Evolutionary conservation across 2,329 filamentous ascomycete genomes (phyloP), one percentile per base, ranked within the genome.

Genomic region (Aureobasidium sp.): DNA sequence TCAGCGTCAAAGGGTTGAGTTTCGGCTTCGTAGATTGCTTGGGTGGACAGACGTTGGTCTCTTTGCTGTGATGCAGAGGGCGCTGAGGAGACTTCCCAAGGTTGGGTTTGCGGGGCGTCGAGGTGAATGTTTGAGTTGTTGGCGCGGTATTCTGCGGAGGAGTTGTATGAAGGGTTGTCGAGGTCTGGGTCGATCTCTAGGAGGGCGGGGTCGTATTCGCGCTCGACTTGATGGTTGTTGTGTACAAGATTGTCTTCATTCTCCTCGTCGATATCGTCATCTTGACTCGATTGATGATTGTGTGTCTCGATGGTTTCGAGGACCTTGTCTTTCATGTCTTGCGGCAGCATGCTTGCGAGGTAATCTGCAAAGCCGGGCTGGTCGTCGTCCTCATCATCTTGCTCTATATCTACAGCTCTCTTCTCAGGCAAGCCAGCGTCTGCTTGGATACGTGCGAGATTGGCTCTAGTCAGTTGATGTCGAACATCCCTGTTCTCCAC

Each of bases 381-480:
- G 52, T 73, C 70, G 11, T 71, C 56, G 11, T 65, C 63, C 15
- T 70, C 65, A 20, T 72, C 70, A 49, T 74, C 71, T 60, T 65
- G 61, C 1, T 64, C 65, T 14, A 74, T 53, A 56, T 74, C 72
- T 0, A 62, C 22, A 5, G 65, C 72, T 48, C 72, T 65, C 3
- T 64, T 47, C n/a, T 63, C 44, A 2, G 42, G 17, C 17, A 27
- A 45, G 29, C 60, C 63, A 27, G 70, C 65, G 36, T 67, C 59
- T 31, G 67, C 70, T 64, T 73, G 68, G 45, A 72, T 70, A 58
- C 65, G 70, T 31, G 68, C 68, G 17, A 74, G 66, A 49, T 73
- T 74, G 11, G 67, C 70, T 61, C 67, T 68, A 2, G 72, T 74
- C 34, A 74, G 62, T 17, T 68, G 63, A 39, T 45, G 42, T 7